phyloP scores from a whole-genome alignment of 2,329 filamentous ascomycete species.

The Diaporthe eres region DNA sequence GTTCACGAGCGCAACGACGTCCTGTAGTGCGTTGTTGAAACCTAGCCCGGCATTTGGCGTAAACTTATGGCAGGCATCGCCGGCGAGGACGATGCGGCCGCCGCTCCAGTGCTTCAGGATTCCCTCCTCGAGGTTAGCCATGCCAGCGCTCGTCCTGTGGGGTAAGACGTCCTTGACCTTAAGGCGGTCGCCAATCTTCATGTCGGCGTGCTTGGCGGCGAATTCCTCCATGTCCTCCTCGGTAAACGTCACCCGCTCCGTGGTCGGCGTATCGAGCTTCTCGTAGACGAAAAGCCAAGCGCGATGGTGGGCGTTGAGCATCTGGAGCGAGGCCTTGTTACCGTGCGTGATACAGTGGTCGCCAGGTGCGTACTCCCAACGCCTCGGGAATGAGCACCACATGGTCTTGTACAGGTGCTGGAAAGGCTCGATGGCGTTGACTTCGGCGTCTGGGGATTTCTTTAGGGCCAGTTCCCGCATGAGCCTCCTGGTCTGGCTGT shows the following conservation, averaged over 20 bases:
- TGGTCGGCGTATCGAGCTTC: conserved; percentile 47
- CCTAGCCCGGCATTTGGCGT: conserved; percentile 54
- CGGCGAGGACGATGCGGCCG: conserved; percentile 53
- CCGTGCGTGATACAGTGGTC: conserved; percentile 51
- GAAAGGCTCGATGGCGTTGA: conserved; percentile 49
- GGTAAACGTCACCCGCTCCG: conserved; percentile 46
- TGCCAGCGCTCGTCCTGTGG: conserved; percentile 45
- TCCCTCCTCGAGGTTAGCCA: conserved; percentile 55
- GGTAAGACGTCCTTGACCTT: conserved; percentile 51
- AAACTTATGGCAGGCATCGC: conserved; percentile 56
- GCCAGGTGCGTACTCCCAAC: conserved; percentile 44
- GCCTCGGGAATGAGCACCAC: conserved; percentile 52
- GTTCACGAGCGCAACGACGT: conserved; percentile 50
- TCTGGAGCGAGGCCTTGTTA: conserved; percentile 47
- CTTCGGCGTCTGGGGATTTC: conserved; percentile 32
- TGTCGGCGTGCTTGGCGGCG: conserved; percentile 48
- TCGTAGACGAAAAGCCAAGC: conserved; percentile 54
- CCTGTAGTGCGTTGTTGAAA: conserved; percentile 54
- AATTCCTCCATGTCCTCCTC: conserved; percentile 47
- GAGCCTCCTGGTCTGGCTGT: conserved; percentile 53
- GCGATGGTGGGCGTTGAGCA: conserved; percentile 48
- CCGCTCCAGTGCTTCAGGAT: conserved; percentile 54
- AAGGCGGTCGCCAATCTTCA: conserved; percentile 46
- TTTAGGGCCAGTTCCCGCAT: conserved; percentile 52
- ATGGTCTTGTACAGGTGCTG: conserved; percentile 51